Evolutionary conservation across 345 rosid genomes (phyloP).

Genomic region (Lepidium aucheri): DNA sequence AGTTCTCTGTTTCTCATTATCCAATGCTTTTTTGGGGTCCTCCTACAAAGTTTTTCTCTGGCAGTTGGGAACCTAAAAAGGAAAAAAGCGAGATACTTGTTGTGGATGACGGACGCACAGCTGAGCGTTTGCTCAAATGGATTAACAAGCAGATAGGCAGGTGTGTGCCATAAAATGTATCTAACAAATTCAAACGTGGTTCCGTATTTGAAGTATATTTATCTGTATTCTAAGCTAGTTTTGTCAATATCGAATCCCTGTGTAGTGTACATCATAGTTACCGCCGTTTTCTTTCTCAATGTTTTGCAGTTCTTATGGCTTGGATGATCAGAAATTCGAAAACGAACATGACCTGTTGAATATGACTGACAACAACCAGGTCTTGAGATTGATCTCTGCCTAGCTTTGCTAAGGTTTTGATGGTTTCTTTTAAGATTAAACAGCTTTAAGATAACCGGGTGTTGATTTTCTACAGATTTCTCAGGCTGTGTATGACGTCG

Average conservation of each 20-base stretch:
- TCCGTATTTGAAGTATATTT: not conserved
- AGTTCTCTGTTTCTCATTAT: constrained; percentile 69
- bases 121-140: constrained; percentile 84
- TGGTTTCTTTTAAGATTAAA: not conserved
- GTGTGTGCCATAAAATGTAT: constrained; percentile 30
- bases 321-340: constrained; percentile 79
- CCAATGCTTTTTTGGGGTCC: constrained; percentile 96
- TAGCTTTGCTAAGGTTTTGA: not conserved
- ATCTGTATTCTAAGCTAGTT: not conserved
- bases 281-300: not conserved
- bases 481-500: constrained; percentile 86
- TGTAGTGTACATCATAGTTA: not conserved
- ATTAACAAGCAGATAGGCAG: constrained; percentile 83
- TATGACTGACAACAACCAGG: constrained; percentile 71
- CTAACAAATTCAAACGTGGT: not conserved
- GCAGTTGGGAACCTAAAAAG: constrained; percentile 48
- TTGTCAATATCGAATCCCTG: not conserved
- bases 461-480: constrained; percentile 48
- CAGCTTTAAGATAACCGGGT: not conserved
- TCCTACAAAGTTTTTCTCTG: constrained; percentile 59
- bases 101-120: constrained; percentile 74
- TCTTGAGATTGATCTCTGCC: constrained; percentile 18
- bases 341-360: constrained; percentile 63
- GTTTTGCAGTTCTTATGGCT: constrained; percentile 59
- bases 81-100: constrained; percentile 44